Evolutionary conservation across 2,329 filamentous ascomycete species (phyloP).

Genomic region (Ilyonectria robusta): DNA sequence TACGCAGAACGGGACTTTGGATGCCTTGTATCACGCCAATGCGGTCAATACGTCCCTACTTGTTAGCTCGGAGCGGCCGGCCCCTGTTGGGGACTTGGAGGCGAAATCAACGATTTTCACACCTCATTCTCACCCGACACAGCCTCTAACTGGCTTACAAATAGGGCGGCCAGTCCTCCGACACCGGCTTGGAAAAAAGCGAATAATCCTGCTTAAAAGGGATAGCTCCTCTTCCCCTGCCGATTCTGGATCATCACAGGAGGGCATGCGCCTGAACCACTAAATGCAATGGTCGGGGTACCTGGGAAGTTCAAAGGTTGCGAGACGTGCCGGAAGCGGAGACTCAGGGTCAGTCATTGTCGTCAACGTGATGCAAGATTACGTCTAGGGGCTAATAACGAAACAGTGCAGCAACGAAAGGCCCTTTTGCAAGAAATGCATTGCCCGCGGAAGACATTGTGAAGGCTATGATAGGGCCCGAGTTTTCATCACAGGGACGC

Average conservation of each 20-base stretch:
- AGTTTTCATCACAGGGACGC: neutral
- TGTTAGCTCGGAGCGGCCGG: neutral
- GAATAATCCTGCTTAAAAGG: neutral
- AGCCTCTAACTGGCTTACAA: neutral
- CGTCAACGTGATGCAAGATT: neutral
- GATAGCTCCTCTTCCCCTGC: neutral
- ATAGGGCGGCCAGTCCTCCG: neutral
- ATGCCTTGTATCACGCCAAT: too few relatives aligned
- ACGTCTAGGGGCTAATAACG: neutral
- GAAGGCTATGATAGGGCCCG: neutral
- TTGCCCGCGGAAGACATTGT: neutral
- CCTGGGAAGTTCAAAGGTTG: neutral
- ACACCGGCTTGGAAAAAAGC: neutral
- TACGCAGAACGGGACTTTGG: too few relatives aligned
- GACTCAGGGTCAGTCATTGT: neutral
- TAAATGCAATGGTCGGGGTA: neutral
- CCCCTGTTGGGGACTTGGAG: neutral
- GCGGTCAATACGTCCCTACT: neutral
- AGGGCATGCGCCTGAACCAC: neutral
- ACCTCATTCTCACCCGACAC: neutral
- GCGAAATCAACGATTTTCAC: neutral
- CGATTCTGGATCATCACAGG: neutral
- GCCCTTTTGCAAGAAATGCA: neutral
- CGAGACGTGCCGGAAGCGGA: neutral
- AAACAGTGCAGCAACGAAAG: neutral